Evolutionary conservation across 1,284 basidiomycete species (phyloP), one percentile per base, ranked within the genome.

Genomic region (Malassezia obtusa): DNA sequence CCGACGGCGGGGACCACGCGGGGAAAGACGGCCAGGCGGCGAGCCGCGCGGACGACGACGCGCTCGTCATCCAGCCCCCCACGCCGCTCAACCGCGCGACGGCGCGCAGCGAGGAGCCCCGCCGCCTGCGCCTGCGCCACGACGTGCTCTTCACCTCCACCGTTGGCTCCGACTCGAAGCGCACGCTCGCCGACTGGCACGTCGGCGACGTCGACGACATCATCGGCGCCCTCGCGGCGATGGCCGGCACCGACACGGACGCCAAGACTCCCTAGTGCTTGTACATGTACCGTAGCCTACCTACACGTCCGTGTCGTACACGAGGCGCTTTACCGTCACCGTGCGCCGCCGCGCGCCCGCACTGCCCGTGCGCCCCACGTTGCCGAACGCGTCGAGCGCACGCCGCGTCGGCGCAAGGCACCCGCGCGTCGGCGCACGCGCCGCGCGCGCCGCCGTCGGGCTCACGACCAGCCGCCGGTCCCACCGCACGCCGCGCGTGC

Each of bases 181-280:
- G 70, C 56, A 73, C 71, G 43, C 50, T 72, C 15, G 71, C 71
- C 0, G 58, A 62, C 26, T 72, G 68, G 67, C 71, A 73, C 24
- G 63, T 73, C 1, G 63, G 64, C 41, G 55, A 58, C 26, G 61
- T 61, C 11, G 55, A 65, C 22, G 47, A 62, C 17, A 58, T 72
- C 30, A 68, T 73, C n/a, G 65, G 61, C 41, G 49, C 54, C 6
- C 45, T 73, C 11, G 60, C 61, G 4, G 67, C 63, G 35, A 70
- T 73, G 68, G 69, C 68, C 10, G 64, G 58, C n/a, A n/a, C 50
- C 11, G 41, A 38, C 10, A 37, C 35, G 15, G 6, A 37, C 3
- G 7, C 35, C 3, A 8, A n/a, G 10, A 21, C 35, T 15, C 35
- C 21, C 8, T 19, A 38, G 36, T 14, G 11, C 10, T 43, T 31